Evolutionary conservation across 2,329 filamentous ascomycete species (phyloP).

Genomic region (Penicillium italicum): DNA sequence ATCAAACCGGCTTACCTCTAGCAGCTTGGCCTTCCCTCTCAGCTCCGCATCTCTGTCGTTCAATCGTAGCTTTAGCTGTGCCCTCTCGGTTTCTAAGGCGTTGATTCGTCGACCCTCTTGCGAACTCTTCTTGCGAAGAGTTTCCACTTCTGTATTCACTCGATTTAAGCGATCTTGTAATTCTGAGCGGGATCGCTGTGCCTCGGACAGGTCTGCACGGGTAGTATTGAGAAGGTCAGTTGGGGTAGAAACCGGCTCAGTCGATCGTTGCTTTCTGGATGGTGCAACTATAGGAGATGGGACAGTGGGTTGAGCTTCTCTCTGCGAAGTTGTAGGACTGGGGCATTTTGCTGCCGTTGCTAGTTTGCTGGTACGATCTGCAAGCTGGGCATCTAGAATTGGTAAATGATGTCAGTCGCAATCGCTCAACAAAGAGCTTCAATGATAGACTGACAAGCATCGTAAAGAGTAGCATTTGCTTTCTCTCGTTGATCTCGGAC

Average conservation of each 20-base stretch:
- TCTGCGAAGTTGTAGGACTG: slow-evolving; percentile 20
- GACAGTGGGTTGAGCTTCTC: slow-evolving; percentile 25
- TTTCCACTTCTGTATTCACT: slow-evolving; percentile 61
- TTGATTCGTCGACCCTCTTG: slow-evolving; percentile 61
- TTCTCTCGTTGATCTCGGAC: slow-evolving; percentile 68
- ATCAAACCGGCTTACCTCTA: slow-evolving; percentile 57
- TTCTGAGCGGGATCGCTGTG: slow-evolving; percentile 68
- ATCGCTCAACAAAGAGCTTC: slow-evolving; percentile 5
- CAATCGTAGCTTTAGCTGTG: slow-evolving; percentile 61
- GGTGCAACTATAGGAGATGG: slow-evolving; percentile 30
- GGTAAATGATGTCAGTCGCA: slow-evolving; percentile 23
- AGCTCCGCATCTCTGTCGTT: slow-evolving; percentile 84
- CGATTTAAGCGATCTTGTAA: slow-evolving; percentile 62
- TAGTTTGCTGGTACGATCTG: slow-evolving; percentile 61
- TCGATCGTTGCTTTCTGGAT: slow-evolving; percentile 26
- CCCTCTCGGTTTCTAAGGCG: slow-evolving; percentile 60
- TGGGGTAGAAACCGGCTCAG: slow-evolving; percentile 28
- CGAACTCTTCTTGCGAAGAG: slow-evolving; percentile 57
- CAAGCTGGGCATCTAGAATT: slow-evolving; percentile 58
- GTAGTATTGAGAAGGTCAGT: slow-evolving; percentile 33
- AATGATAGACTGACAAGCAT: slow-evolving; percentile 60
- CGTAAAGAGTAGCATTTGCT: slow-evolving; percentile 64
- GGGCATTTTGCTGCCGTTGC: slow-evolving; percentile 34
- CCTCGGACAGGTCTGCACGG: slow-evolving; percentile 68
- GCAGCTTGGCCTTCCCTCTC: slow-evolving; percentile 73